Evolutionary conservation across 1,139 yeast genomes (phyloP).

Genomic region (Pichia sp.): DNA sequence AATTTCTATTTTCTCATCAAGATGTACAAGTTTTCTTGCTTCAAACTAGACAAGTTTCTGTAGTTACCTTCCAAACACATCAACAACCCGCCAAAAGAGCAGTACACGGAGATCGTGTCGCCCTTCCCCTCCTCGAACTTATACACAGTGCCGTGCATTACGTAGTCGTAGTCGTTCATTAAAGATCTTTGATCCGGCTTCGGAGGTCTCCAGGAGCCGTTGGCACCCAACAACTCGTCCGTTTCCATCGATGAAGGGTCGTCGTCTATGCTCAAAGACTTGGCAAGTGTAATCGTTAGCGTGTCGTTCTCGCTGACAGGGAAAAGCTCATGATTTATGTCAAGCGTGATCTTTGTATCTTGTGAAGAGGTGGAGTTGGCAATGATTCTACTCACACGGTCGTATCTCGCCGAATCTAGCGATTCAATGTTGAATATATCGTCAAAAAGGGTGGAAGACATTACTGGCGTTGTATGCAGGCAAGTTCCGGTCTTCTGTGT

Average conservation of each 20-base stretch:
- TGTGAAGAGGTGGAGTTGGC: slow-evolving; percentile 82
- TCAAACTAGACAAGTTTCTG: slow-evolving; percentile 79
- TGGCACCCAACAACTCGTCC: slow-evolving; percentile 44
- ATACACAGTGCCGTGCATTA: slow-evolving; percentile 97
- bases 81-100: slow-evolving; percentile 92
- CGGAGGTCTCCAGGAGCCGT: slow-evolving; percentile 90
- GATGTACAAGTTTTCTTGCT: slow-evolving; percentile 91
- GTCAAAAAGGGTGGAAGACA: slow-evolving; percentile 87
- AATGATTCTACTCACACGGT: slow-evolving; percentile 84
- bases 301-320: slow-evolving; percentile 78
- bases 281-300: slow-evolving; percentile 83
- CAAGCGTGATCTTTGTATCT: slow-evolving; percentile 82
- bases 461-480: slow-evolving; percentile 24
- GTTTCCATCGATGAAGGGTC: slow-evolving; percentile 31
- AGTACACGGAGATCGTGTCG: slow-evolving; percentile 77
- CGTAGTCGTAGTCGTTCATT: slow-evolving; percentile 97
- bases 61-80: slow-evolving; percentile 95
- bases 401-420: slow-evolving; percentile 86
- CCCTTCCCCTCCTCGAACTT: slow-evolving; percentile 82
- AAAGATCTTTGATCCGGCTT: slow-evolving; percentile 76
- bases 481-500: no score
- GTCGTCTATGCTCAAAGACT: slow-evolving; percentile 60
- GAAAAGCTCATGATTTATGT: slow-evolving; percentile 87
- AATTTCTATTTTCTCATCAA: slow-evolving; percentile 61
- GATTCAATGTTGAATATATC: slow-evolving; percentile 87